A percentile compares a stretch with the other conserved stretches of the same genome.
Evolutionary conservation across 202 grass and related monocot species (phyloP).

Genomic region (Musa balbisiana): DNA sequence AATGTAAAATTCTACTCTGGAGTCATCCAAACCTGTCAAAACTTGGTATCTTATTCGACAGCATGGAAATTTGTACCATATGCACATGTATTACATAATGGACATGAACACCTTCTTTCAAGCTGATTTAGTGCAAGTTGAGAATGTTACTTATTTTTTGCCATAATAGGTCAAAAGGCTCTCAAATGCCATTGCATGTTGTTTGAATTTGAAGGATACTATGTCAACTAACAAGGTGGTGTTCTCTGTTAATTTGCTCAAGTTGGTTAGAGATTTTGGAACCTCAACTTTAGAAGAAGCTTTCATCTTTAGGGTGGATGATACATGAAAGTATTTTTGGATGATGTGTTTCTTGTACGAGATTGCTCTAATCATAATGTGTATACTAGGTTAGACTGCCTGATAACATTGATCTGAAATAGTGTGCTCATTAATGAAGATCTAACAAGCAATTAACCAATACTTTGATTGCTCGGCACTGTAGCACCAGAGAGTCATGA

Average conservation of each 20-base stretch:
- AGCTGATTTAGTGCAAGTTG: neutral
- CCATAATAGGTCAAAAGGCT: neutral
- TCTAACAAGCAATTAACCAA: neutral
- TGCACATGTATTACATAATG: no score
- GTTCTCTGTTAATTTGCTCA: neutral
- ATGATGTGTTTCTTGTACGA: neutral
- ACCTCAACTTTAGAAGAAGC: neutral
- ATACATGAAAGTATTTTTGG: neutral
- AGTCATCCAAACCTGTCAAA: no score
- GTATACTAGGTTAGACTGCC: neutral
- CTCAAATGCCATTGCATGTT: neutral
- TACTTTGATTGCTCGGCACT: no score
- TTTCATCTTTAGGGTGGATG: neutral
- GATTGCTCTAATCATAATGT: neutral
- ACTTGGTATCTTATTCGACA: no score
- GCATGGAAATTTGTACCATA: no score
- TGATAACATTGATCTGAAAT: neutral
- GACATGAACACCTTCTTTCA: no score
- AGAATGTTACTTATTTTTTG: neutral
- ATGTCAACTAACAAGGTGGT: neutral
- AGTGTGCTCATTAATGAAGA: neutral
- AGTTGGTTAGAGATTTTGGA: no score
- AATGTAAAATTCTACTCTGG: no score
- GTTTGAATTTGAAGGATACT: neutral
- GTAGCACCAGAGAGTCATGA: no score